Base-by-base conservation (phyloP, 805 yeast species). In the Clavispora vitiphila region DNA sequence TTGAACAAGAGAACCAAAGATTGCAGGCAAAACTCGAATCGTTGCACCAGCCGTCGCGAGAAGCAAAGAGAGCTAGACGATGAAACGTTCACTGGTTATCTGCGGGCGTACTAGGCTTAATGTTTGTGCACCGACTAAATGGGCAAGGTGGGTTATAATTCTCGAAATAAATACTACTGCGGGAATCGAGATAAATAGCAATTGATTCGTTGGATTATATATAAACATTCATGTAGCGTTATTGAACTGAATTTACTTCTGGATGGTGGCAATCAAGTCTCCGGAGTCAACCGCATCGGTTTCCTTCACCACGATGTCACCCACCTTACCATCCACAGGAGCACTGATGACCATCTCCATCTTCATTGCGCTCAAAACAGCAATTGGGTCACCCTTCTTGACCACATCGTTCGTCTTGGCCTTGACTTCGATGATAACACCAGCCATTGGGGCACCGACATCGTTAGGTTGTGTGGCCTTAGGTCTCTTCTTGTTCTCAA, bases 271-370 rank as follows among this genome's bases (percentile, higher is more conserved):
- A 51, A 95, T 73, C 65, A 93, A 73, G 63, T 93, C 99, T 50
- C 85, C 82, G 41, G 97, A 96, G 58, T 90, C 99, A 37, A 93
- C 97, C 39, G 91, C 83, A 58, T 93, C 99, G 55, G 96, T 96
- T 61, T 87, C 95, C 65, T 82, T 82, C 50, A 88, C 84, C 37
- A 75, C 64, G 16, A 93, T 76, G 18, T 83, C 87, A 37, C 83
- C 81, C 48, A 93, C 80, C 60, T 77, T 79, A 64, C 99, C 99
- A 44, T 83, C 76, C 45, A 80, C 84, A 41, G 95, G 95, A 18
- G 99, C 91, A 62, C 88, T 79, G 56, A 91, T 90, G 39, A 93
- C 95, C 97, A 93, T 93, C 74, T 93, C 99, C 99, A 91, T 91
- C 80, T 91, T 91, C 99, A 91, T 91, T 50, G 99, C 99, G 62